Conservation (phyloP, 2,329 filamentous ascomycete species). For the Moelleriella libera region DNA sequence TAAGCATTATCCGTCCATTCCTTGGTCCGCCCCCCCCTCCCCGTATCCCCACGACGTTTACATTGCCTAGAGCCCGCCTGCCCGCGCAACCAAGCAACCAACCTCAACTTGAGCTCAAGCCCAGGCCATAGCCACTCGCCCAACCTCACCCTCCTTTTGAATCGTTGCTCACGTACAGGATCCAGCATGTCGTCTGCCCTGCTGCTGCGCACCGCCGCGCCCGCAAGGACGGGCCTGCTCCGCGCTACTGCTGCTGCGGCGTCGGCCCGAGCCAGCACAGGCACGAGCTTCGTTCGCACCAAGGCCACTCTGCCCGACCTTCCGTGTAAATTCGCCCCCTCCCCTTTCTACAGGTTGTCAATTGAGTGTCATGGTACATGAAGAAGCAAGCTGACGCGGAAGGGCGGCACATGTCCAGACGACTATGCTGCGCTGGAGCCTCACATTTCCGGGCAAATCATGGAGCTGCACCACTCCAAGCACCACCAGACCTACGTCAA, state of each 20-base stretch:
- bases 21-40: too few relatives aligned
- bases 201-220: slow-evolving; percentile 49
- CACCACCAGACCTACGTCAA: slow-evolving; percentile 93
- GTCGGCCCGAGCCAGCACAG: slow-evolving; percentile 37
- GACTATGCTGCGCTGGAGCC: slow-evolving; percentile 93
- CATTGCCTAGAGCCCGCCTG: too few relatives aligned
- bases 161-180: not conserved
- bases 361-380: not conserved
- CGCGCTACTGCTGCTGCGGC: slow-evolving; percentile 34
- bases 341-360: not conserved
- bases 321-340: slow-evolving; percentile 22
- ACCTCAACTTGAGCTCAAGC: not conserved
- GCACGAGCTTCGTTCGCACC: slow-evolving; percentile 64
- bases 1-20: too few relatives aligned
- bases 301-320: slow-evolving; percentile 93
- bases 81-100: too few relatives aligned
- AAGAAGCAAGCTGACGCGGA: too few relatives aligned
- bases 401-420: slow-evolving; percentile 36
- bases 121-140: not conserved
- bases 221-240: slow-evolving; percentile 51
- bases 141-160: not conserved
- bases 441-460: slow-evolving; percentile 74
- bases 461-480: slow-evolving; percentile 90
- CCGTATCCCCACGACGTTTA: too few relatives aligned
- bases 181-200: slow-evolving; percentile 60